Conservation (phyloP, 805 yeast genomes). For the Naumovozyma baii region DNA sequence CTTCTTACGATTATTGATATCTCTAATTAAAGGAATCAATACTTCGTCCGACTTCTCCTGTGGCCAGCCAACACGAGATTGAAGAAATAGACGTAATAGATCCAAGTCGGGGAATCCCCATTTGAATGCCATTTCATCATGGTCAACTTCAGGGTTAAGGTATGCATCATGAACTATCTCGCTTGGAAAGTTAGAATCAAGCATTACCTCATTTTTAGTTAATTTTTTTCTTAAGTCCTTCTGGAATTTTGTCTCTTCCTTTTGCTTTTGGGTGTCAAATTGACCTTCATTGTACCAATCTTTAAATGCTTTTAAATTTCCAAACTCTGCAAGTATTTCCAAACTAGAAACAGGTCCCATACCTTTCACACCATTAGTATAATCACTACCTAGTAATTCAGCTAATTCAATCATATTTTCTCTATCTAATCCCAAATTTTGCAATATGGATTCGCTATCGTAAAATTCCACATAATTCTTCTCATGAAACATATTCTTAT, state of each 20-base stretch:
- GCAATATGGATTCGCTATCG: constrained; percentile 44
- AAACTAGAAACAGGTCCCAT: constrained; percentile 89
- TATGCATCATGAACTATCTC: constrained; percentile 64
- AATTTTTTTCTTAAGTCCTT: constrained; percentile 51
- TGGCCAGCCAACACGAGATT: constrained; percentile 70
- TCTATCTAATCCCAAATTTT: constrained; percentile 56
- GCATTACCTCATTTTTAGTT: constrained; percentile 41
- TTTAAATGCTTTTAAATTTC: constrained; percentile 31
- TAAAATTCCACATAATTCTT: constrained; percentile 87
- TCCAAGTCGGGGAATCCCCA: constrained; percentile 93
- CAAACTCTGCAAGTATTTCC: constrained; percentile 84
- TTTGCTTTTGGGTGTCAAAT: constrained; percentile 33
- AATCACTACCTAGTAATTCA: constrained; percentile 82
- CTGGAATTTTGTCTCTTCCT: constrained; percentile 39
- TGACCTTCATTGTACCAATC: constrained; percentile 38
- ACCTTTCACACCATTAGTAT: constrained; percentile 86
- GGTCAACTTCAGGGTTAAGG: constrained; percentile 71
- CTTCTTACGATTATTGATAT: constrained; percentile 54
- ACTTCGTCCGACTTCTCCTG: constrained; percentile 70
- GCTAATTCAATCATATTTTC: constrained; percentile 70
- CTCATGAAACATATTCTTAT: constrained; percentile 90
- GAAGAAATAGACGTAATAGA: constrained; percentile 58
- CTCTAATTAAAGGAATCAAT: constrained; percentile 73
- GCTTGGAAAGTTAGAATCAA: constrained; percentile 65
- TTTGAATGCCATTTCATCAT: constrained; percentile 61